Percentiles rank a stretch among this genome's conserved stretches.
phyloP scores from a whole-genome alignment of 176 grass and related monocot species.

The Secale cereale region DNA sequence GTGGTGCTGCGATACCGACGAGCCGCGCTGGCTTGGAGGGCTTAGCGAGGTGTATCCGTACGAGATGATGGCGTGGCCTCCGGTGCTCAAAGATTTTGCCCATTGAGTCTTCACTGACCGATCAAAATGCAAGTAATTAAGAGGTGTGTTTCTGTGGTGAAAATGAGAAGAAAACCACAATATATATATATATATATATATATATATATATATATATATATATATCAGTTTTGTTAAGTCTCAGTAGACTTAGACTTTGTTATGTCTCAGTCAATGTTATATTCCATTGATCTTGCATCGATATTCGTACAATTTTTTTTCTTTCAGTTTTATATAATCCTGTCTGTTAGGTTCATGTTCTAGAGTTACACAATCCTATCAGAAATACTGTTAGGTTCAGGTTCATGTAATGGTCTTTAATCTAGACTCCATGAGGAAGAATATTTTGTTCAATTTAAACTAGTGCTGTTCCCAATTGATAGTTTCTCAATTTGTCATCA shows the following conservation, averaged over 20 bases:
- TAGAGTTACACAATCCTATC: not conserved
- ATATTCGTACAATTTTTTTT: too few relatives aligned
- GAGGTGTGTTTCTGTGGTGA: not conserved
- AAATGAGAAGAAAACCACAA: not conserved
- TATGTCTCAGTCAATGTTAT: too few relatives aligned
- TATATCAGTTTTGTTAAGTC: too few relatives aligned
- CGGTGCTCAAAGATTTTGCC: not conserved
- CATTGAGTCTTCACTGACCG: not conserved
- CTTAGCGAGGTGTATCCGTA: constrained; percentile 15
- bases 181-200: too few relatives aligned
- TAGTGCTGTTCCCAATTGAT: not conserved
- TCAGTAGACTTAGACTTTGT: too few relatives aligned
- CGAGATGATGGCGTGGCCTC: constrained; percentile 32
- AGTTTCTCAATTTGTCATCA: not conserved
- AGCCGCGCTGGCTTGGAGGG: not conserved
- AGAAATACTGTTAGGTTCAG: not conserved
- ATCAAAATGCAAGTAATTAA: not conserved
- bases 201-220: too few relatives aligned
- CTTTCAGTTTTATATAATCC: too few relatives aligned
- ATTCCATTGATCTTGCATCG: too few relatives aligned
- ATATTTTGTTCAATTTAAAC: not conserved
- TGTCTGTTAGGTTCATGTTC: not conserved
- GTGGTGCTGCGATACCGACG: constrained; percentile 10
- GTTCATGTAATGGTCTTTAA: not conserved
- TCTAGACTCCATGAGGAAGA: not conserved